phyloP scores from a whole-genome alignment of 441 rosid species.

The Pelargonium hybrid region DNA sequence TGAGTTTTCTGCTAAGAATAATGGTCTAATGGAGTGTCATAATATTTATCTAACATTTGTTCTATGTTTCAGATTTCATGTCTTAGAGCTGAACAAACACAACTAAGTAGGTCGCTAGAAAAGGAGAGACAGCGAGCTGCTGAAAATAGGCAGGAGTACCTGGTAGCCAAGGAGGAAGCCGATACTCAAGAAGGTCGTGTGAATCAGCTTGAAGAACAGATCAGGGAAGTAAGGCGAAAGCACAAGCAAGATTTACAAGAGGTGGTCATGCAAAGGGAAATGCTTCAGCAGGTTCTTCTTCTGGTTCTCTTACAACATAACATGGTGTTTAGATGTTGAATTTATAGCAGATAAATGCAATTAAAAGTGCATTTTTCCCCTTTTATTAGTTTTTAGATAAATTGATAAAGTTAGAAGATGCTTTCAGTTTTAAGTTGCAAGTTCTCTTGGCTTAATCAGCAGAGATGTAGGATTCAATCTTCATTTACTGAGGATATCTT shows the following conservation, averaged over 20 bases:
- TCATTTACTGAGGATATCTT: too few relatives aligned
- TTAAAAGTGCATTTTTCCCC: background rate
- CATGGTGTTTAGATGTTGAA: background rate
- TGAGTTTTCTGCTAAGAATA: conserved; percentile 1
- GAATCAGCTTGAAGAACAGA: conserved; percentile 75
- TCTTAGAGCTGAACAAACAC: conserved; percentile 88
- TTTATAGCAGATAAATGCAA: background rate
- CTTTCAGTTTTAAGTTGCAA: background rate
- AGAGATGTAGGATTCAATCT: too few relatives aligned
- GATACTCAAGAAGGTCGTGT: conserved; percentile 89
- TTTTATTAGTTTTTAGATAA: background rate
- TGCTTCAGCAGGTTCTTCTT: conserved; percentile 67
- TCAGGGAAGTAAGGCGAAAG: conserved; percentile 61
- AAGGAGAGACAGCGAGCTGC: conserved; percentile 98
- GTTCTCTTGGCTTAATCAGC: too few relatives aligned
- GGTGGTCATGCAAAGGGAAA: conserved; percentile 60
- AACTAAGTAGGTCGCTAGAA: conserved; percentile 84
- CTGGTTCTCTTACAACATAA: background rate
- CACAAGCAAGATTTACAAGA: conserved; percentile 93
- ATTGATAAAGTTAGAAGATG: background rate
- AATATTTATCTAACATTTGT: background rate
- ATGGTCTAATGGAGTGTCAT: background rate
- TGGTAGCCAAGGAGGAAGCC: conserved; percentile 93
- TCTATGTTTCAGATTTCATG: conserved; percentile 59
- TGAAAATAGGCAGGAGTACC: conserved; percentile 92